Percentiles rank a stretch among this genome's conserved stretches.
phyloP scores from a whole-genome alignment of 108 stramenopile genomes.

The Cafeteria roenbergensis region DNA sequence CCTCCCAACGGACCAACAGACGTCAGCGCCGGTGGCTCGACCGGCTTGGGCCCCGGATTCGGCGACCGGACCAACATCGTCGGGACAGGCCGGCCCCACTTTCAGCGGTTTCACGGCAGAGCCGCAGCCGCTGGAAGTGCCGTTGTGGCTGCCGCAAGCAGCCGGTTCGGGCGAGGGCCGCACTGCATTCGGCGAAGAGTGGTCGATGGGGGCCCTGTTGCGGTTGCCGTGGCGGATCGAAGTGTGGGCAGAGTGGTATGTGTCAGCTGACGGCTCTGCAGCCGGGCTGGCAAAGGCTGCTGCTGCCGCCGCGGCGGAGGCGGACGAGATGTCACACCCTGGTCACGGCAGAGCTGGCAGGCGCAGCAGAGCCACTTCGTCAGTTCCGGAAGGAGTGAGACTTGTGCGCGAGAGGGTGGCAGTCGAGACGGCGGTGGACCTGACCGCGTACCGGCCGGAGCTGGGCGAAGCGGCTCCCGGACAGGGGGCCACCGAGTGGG shows the following conservation, averaged over 20 bases:
- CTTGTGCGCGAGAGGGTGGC: neutral
- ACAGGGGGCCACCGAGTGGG: too few species aligned
- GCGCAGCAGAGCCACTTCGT: neutral
- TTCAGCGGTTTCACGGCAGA: neutral
- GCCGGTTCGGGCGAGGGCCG: neutral
- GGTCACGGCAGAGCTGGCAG: too few species aligned
- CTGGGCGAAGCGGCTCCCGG: too few species aligned
- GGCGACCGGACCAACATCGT: too few species aligned
- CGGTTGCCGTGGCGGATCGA: conserved; percentile 7
- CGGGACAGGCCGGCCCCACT: too few species aligned
- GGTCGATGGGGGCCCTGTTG: neutral
- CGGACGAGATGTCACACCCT: too few species aligned
- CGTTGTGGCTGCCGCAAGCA: neutral
- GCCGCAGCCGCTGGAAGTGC: neutral
- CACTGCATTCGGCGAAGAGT: neutral
- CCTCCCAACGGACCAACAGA: too few species aligned
- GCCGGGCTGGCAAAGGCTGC: neutral
- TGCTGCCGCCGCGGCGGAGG: too few species aligned
- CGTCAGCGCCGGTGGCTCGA: too few species aligned
- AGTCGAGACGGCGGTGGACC: neutral
- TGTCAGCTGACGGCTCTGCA: neutral
- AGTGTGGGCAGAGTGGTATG: conserved; percentile 1
- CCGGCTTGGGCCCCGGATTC: too few species aligned
- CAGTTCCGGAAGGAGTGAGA: neutral
- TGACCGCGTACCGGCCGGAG: too few species aligned